phyloP scores from a whole-genome alignment of 768 basidiomycete genomes.

The Pisolithus microcarpus region DNA sequence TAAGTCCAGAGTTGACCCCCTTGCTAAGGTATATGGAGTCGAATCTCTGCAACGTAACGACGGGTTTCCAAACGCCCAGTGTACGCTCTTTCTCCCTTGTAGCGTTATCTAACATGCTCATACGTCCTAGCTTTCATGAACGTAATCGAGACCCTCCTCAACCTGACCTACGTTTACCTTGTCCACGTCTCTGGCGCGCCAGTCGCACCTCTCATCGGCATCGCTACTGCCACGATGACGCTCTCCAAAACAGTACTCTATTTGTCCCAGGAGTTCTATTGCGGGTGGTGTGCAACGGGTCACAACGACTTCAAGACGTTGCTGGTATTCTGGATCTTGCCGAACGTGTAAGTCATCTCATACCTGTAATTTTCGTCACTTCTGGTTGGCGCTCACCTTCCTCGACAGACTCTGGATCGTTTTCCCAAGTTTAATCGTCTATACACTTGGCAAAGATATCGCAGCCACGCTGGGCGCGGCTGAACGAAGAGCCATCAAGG shows the following conservation, averaged over 20 bases:
- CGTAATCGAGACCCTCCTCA: slow-evolving; percentile 69
- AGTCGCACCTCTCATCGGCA: slow-evolving; percentile 67
- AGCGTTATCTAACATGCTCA: neutral
- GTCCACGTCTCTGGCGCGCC: slow-evolving; percentile 57
- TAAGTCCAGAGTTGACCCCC: neutral
- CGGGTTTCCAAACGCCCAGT: slow-evolving; percentile 84
- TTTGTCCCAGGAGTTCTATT: slow-evolving; percentile 72
- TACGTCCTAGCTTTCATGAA: slow-evolving; percentile 59
- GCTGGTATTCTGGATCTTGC: slow-evolving; percentile 60
- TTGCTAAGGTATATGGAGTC: slow-evolving; percentile 61
- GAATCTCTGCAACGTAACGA: slow-evolving; percentile 54
- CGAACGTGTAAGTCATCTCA: slow-evolving; percentile 58
- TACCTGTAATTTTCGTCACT: too few relatives aligned
- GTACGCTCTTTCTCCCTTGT: slow-evolving; percentile 36
- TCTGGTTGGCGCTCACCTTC: neutral
- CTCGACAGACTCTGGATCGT: slow-evolving; percentile 65
- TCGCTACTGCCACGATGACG: slow-evolving; percentile 69
- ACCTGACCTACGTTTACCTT: slow-evolving; percentile 68
- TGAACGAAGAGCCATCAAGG: slow-evolving; percentile 21
- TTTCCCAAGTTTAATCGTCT: slow-evolving; percentile 55
- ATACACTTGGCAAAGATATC: slow-evolving; percentile 59
- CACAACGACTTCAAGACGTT: slow-evolving; percentile 57
- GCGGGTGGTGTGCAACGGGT: slow-evolving; percentile 62
- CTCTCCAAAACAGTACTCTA: slow-evolving; percentile 84
- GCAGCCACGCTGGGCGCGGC: slow-evolving; percentile 32